These are phyloP conservation scores for Cryptococcus sp. DNA, from an alignment of 1,284 basidiomycete species.

Conservation along the genomic window DNA sequence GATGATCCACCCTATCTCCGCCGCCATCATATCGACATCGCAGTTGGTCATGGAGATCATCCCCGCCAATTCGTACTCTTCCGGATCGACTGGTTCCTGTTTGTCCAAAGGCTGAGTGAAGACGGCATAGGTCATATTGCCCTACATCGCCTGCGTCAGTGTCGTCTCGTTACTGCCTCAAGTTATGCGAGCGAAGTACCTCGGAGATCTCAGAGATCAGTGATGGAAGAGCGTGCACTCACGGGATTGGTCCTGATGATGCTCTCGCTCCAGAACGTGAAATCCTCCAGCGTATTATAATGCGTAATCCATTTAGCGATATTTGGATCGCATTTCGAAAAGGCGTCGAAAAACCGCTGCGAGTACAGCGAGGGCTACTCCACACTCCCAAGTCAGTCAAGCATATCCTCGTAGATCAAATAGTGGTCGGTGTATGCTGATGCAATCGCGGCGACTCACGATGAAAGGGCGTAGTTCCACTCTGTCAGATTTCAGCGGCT, in stretches of 20 bases:
- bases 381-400: not conserved
- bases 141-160: not conserved
- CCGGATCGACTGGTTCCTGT: slow-evolving; percentile 16
- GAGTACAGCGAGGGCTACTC: slow-evolving; percentile 29
- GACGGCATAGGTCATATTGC: slow-evolving; percentile 22
- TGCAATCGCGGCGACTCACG: slow-evolving; percentile 5
- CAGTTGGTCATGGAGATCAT: slow-evolving; percentile 29
- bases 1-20: slow-evolving; percentile 32
- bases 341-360: slow-evolving; percentile 20
- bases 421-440: not conserved
- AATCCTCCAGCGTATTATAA: slow-evolving; percentile 21
- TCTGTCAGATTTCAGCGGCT: slow-evolving; percentile 26
- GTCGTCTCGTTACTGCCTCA: not conserved
- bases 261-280: slow-evolving; percentile 23
- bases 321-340: slow-evolving; percentile 15
- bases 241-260: slow-evolving; percentile 22
- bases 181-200: not conserved
- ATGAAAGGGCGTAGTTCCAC: slow-evolving; percentile 23
- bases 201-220: not conserved
- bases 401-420: not conserved
- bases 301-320: slow-evolving; percentile 14
- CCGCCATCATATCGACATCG: slow-evolving; percentile 24
- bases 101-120: slow-evolving; percentile 29
- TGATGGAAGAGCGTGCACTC: not conserved
- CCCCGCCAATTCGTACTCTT: slow-evolving; percentile 34